Evolutionary conservation across 108 stramenopile genomes (phyloP).

Genomic region (Skeletonema marinoi): DNA sequence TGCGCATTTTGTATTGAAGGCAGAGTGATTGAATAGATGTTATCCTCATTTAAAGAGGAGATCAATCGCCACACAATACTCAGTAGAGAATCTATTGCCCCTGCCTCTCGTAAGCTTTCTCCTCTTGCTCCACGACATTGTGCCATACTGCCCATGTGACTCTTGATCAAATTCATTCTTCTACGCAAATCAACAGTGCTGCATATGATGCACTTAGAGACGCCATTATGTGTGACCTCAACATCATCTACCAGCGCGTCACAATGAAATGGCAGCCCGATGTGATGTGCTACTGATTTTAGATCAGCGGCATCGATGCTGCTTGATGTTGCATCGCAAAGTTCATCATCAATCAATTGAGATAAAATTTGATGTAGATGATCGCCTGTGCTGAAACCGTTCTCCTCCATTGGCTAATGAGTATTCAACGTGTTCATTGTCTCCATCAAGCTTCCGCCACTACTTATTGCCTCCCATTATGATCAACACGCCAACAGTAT

Average conservation of each 20-base stretch:
- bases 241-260: not conserved
- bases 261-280: not conserved
- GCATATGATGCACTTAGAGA: slow-evolving; percentile 21
- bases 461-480: too few species aligned
- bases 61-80: slow-evolving; percentile 27
- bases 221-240: not conserved
- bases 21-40: not conserved
- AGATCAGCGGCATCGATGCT: not conserved
- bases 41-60: slow-evolving; percentile 1
- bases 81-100: slow-evolving; percentile 41
- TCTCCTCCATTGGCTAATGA: not conserved
- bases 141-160: slow-evolving; percentile 52
- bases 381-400: not conserved
- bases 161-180: slow-evolving; percentile 22
- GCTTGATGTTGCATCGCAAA: not conserved
- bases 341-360: not conserved
- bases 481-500: too few species aligned
- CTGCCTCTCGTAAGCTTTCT: slow-evolving; percentile 42
- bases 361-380: not conserved
- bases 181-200: slow-evolving; percentile 22
- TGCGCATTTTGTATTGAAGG: not conserved
- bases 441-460: not conserved
- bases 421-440: not conserved
- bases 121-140: slow-evolving; percentile 47
- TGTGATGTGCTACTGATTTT: not conserved